These are phyloP conservation scores for Ananas comosus DNA, from an alignment of 176 grass and related monocot species.

Conservation along the genomic window DNA sequence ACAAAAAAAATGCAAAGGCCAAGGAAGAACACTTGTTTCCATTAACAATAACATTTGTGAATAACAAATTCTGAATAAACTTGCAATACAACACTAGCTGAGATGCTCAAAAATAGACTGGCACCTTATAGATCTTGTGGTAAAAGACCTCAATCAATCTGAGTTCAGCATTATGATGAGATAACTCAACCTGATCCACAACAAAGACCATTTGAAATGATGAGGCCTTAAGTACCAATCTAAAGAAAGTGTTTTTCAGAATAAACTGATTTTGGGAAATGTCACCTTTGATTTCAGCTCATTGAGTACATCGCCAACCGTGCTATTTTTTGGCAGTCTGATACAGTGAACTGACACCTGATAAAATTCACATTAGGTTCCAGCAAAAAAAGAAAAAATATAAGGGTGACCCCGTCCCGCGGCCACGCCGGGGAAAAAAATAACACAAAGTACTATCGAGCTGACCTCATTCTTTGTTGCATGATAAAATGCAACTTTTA, in stretches of 20 bases:
- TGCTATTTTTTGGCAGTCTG: slow-evolving; percentile 48
- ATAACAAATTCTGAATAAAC: slow-evolving; percentile 3
- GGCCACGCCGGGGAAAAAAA: not conserved
- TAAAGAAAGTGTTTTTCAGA: not conserved
- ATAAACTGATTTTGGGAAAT: slow-evolving; percentile 2
- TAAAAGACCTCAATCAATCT: slow-evolving; percentile 39
- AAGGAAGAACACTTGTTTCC: too few species aligned
- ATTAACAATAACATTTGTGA: not conserved
- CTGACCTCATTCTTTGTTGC: slow-evolving; percentile 46
- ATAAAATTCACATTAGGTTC: not conserved
- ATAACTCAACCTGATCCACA: slow-evolving; percentile 40
- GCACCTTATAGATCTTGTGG: slow-evolving; percentile 70
- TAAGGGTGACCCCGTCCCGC: too few species aligned
- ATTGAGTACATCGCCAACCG: slow-evolving; percentile 38
- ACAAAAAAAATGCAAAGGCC: too few species aligned
- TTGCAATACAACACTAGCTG: not conserved
- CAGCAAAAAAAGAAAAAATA: slow-evolving; percentile 9
- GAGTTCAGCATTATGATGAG: slow-evolving; percentile 45
- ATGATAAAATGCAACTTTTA: slow-evolving; percentile 53
- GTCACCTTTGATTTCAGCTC: slow-evolving; percentile 64
- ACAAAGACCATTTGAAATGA: slow-evolving; percentile 4
- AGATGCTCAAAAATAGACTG: not conserved
- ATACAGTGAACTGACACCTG: slow-evolving; percentile 43
- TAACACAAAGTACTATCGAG: slow-evolving; percentile 2
- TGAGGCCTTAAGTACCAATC: not conserved